These are phyloP conservation scores for Cladosporium sp. DNA, from an alignment of 2,329 filamentous ascomycete species.

Conservation along the genomic window DNA sequence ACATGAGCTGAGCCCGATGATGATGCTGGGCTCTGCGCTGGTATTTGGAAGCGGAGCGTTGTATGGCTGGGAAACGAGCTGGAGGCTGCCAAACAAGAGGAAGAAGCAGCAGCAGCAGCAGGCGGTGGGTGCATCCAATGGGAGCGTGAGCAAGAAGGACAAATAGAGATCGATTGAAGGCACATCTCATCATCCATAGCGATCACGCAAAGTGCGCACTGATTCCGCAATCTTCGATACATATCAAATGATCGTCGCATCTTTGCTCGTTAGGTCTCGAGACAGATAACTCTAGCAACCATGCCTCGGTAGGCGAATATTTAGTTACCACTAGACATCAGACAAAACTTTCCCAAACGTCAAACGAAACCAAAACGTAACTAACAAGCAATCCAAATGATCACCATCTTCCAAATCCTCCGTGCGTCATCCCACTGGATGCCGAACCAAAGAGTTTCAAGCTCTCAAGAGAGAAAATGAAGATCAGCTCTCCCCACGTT, in stretches of 20 bases:
- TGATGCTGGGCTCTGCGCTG: conserved; percentile 75
- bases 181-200: neutral
- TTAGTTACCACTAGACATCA: neutral
- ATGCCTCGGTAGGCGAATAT: neutral
- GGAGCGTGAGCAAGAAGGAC: neutral
- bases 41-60: conserved; percentile 90
- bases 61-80: conserved; percentile 74
- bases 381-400: neutral
- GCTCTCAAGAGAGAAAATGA: neutral
- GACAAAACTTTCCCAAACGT: neutral
- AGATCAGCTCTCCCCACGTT: conserved; percentile 9
- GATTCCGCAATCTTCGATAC: neutral
- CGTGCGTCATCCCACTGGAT: neutral
- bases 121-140: neutral
- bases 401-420: neutral
- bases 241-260: neutral
- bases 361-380: neutral
- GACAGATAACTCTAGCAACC: neutral
- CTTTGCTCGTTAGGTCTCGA: neutral
- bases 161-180: neutral
- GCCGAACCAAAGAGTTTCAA: neutral
- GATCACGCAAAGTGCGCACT: neutral
- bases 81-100: conserved; percentile 42
- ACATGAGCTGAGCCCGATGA: conserved; percentile 73
- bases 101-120: conserved; percentile 20